Evolutionary conservation across 2,329 filamentous ascomycete species (phyloP), one percentile per base, ranked within the genome.

Genomic region (Colletotrichum lentis): DNA sequence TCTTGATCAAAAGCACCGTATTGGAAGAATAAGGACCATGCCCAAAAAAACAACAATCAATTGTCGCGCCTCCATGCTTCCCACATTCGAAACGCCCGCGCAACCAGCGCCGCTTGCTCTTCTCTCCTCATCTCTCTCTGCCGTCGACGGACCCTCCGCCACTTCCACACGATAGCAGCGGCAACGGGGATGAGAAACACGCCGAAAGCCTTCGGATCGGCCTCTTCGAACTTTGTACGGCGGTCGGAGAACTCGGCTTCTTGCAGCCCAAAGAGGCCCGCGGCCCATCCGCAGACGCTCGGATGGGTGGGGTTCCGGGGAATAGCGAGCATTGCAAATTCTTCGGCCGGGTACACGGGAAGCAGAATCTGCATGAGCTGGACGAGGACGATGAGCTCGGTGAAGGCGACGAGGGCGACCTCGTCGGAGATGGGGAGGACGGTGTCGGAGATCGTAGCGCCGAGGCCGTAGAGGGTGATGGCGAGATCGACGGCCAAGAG

Each of bases 381-480:
- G 3, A 65, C 16, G 10, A 68, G 49, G 5, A 65, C 39, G 1
- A 68, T 4, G 1, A 68, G 61, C 43, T 68, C 65, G 6, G 54
- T 44, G 43, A 65, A 53, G 14, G 62, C 62, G n/a, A 64, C 8
- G 0, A 64, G 55, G 16, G 43, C 37, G 1, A 31, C 24, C 14
- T 43, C 55, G 1, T 56, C 18, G 3, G 47, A 20, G 12, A 39
- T 2, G 0, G 35, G 62, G 10, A 68, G 49, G 5, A 68, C 65
- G 6, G 55, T 18, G 8, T 49, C 65, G 0, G 65, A 24, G n/a
- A 60, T n/a, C 22, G 60, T 46, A 39, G 62, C 52, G 1, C 55
- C 35, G 20, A 68, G 24, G 18, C 65, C 55, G 37, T 65, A 65
- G 24, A 68, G 55, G 4, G 62, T 68, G 12, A 68, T 39, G 10